phyloP scores from a whole-genome alignment of 2,329 filamentous ascomycete genomes.

The Metarhizium rileyi region DNA sequence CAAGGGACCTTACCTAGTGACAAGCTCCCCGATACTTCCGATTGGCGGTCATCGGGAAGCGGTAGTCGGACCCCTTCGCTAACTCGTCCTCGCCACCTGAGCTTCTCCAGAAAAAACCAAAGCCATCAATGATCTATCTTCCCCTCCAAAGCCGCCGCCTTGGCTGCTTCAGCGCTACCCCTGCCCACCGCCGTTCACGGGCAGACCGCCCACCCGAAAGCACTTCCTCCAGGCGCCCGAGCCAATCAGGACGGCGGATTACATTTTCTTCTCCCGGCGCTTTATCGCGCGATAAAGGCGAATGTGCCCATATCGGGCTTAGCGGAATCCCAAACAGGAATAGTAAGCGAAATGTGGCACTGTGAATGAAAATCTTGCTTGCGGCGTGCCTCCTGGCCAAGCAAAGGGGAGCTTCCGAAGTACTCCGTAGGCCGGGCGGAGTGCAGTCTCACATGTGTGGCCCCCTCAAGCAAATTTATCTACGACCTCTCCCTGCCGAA shows the following conservation, averaged over 20 bases:
- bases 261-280: slow-evolving; percentile 7
- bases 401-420: not conserved
- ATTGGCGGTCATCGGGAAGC: not conserved
- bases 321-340: slow-evolving; percentile 3
- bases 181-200: not conserved
- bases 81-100: not conserved
- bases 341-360: slow-evolving; percentile 4
- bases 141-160: not conserved
- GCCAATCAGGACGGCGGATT: slow-evolving; percentile 6
- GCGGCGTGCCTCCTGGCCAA: not conserved
- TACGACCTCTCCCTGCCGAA: not conserved
- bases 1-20: too few species aligned
- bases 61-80: not conserved
- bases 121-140: too few species aligned
- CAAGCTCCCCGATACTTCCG: not conserved
- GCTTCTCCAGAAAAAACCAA: not conserved
- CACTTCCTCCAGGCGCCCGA: not conserved
- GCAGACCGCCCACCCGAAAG: not conserved
- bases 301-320: not conserved
- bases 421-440: slow-evolving; percentile 1
- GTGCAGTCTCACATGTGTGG: not conserved
- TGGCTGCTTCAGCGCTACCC: not conserved
- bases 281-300: slow-evolving; percentile 8
- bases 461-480: slow-evolving; percentile 5
- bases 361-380: slow-evolving; percentile 4